These are phyloP conservation scores for Tolypocladium album DNA, from an alignment of 2,329 filamentous ascomycete genomes.

Conservation along the genomic window DNA sequence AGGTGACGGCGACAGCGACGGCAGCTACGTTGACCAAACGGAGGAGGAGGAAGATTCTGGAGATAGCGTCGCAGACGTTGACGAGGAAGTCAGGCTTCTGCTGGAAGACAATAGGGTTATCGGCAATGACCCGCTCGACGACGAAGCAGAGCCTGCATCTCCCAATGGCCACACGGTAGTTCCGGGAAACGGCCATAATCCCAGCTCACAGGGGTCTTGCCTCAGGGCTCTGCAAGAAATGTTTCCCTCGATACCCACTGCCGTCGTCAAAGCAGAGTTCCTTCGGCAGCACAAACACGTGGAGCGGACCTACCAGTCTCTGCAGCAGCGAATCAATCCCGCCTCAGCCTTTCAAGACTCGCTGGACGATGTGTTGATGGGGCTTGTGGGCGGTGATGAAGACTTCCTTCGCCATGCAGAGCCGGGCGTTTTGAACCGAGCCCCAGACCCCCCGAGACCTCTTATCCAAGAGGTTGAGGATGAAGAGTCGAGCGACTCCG, in stretches of 20 bases:
- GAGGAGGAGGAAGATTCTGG: background rate
- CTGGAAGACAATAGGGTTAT: constrained; percentile 25
- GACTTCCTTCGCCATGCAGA: background rate
- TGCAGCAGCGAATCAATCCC: constrained; percentile 20
- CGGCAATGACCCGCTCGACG: constrained; percentile 10
- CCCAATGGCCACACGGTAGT: background rate
- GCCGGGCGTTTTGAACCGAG: background rate
- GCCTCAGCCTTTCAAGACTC: constrained; percentile 21
- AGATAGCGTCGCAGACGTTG: constrained; percentile 5
- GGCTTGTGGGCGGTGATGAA: constrained; percentile 3
- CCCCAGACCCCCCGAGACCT: constrained; percentile 9
- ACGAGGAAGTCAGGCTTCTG: constrained; percentile 32
- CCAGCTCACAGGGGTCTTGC: constrained; percentile 17
- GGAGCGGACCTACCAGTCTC: constrained; percentile 23
- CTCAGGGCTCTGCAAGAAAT: constrained; percentile 26
- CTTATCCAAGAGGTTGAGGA: constrained; percentile 15
- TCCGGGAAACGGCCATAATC: constrained; percentile 4
- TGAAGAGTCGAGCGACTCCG: background rate
- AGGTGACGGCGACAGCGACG: constrained; percentile 7
- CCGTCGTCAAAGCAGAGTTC: constrained; percentile 25
- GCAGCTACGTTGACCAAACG: constrained; percentile 4
- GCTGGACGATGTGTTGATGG: constrained; percentile 16
- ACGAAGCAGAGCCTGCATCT: constrained; percentile 1
- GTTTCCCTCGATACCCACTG: constrained; percentile 28
- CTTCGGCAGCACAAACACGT: constrained; percentile 21